Evolutionary conservation across 106 monocot genomes (phyloP), one percentile per base, ranked within the genome.

Genomic region (Allium cepa): DNA sequence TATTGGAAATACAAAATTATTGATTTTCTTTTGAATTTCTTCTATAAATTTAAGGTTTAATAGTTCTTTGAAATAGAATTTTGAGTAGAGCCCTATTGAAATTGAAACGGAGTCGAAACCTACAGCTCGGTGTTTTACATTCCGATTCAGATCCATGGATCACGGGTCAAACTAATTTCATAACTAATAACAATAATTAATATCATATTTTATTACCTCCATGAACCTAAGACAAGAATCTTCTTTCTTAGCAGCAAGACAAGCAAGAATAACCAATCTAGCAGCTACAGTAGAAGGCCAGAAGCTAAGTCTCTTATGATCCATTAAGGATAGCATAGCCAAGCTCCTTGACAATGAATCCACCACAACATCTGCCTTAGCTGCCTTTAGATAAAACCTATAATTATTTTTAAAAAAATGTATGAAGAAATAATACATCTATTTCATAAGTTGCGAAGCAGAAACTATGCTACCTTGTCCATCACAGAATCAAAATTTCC

Each of bases 301-400:
- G 75, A 92, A 99, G 70, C 79, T 72, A 69, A 92, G 88, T 66
- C 82, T 79, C 46, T 85, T 66, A 48, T 89, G 89, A 73, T 99
- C 90, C 36, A 90, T 70, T 9, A 99, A 84, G 0, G 84, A 79
- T 28, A 92, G 56, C 8, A 85, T 75, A 4, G 97, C 97, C n/a
- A 99, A 67, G 59, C 80, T 74, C 53, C 82, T 84, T 4, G 90
- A 73, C 56, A 92, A 82, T 10, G 73, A 76, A 72, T 92, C 81
- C 51, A 83, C 79, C 52, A 73, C 65, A 0, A 53, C 64, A 67
- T 87, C 79, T 7, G 92, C 92, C 64, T 69, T 83, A 9, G 82
- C 86, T 12, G 92, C 97, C 60, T 99, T 92, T 47, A 99, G 77
- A 81, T 92, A 99, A 80, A 92, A 99, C 92, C 97, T 99, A 63